A percentile compares a stretch with the other conserved stretches of the same genome.
These are phyloP conservation scores for Vigna unguiculata DNA, from an alignment of 306 rosid genomes.

Conservation along the genomic window DNA sequence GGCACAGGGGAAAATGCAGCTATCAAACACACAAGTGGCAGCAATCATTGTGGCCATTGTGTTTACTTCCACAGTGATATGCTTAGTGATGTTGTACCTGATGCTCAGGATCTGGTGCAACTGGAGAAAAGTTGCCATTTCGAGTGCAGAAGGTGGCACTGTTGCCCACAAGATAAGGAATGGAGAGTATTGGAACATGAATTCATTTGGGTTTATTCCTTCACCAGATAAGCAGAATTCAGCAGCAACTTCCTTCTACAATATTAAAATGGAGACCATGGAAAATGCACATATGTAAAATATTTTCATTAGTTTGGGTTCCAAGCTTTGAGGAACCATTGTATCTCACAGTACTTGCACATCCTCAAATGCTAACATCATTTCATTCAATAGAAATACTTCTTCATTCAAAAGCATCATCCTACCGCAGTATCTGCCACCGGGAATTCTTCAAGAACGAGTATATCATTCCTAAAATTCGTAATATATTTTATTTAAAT, in stretches of 20 bases:
- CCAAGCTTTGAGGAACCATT: conserved; percentile 31
- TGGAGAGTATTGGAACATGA: conserved; percentile 84
- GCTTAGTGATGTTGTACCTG: conserved; percentile 71
- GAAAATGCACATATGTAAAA: conserved; percentile 46
- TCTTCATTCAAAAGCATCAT: conserved; percentile 26
- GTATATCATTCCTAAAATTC: neutral
- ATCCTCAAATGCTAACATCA: conserved; percentile 33
- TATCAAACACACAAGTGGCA: conserved; percentile 67
- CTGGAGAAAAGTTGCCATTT: conserved; percentile 79
- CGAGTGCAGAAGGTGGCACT: conserved; percentile 62
- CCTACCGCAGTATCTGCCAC: neutral
- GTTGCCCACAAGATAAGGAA: conserved; percentile 58
- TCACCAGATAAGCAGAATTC: conserved; percentile 69
- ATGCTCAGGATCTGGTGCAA: conserved; percentile 95
- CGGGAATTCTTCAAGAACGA: neutral
- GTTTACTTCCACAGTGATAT: conserved; percentile 72
- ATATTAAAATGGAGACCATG: conserved; percentile 59
- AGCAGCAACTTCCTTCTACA: conserved; percentile 55
- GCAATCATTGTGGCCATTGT: conserved; percentile 81
- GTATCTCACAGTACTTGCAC: neutral
- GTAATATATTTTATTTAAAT: no score
- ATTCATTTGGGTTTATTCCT: conserved; percentile 60
- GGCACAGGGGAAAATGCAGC: conserved; percentile 47
- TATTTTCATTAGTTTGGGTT: conserved; percentile 13
- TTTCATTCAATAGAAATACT: conserved; percentile 33